Evolutionary conservation across 75 land plant species (phyloP), one percentile per base, ranked within the genome.

Genomic region (Gnetum montanum): DNA sequence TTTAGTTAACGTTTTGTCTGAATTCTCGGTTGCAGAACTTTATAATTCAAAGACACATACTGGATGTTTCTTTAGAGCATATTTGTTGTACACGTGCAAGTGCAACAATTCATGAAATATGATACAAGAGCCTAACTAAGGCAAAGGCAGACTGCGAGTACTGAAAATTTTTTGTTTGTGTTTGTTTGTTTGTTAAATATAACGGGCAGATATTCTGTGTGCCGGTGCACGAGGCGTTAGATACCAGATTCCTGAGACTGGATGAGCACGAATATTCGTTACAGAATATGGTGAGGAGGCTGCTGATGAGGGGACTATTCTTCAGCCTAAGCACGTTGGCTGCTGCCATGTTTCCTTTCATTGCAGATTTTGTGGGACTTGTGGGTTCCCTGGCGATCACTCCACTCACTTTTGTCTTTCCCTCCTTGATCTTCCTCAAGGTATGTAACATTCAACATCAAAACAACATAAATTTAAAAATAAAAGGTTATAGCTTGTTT

Each of bases 151-250:
- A n/a, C n/a, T n/a, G n/a, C n/a, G 12, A 41, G n/a, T 15, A 15
- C 43, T 41, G 19, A 10, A 10, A 7, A 12, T 43, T 1, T 13
- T 34, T 11, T 60, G 64, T 10, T 35, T 66, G 34, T n/a, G n/a
- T n/a, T n/a, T n/a, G n/a, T n/a, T n/a, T n/a, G n/a, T n/a, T n/a
- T n/a, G n/a, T n/a, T n/a, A n/a, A n/a, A n/a, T n/a, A n/a, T n/a
- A n/a, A n/a, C n/a, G n/a, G n/a, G n/a, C 60, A 81, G 84, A 73
- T 78, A 35, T 81, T 78, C 52, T 41, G 46, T 33, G 43, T 59
- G 4, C 84, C 84, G 45, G 49, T 81, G n/a, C 71, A 78, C 25
- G 84, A 81, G 68, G 35, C 63, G 25, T 60, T 74, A 30, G 84
- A 81, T 37, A 81, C 84, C 4, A 61, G 25, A 33, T 78, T 73